Base-by-base conservation (phyloP, 108 stramenopile genomes). In the Nitzschia palea region DNA sequence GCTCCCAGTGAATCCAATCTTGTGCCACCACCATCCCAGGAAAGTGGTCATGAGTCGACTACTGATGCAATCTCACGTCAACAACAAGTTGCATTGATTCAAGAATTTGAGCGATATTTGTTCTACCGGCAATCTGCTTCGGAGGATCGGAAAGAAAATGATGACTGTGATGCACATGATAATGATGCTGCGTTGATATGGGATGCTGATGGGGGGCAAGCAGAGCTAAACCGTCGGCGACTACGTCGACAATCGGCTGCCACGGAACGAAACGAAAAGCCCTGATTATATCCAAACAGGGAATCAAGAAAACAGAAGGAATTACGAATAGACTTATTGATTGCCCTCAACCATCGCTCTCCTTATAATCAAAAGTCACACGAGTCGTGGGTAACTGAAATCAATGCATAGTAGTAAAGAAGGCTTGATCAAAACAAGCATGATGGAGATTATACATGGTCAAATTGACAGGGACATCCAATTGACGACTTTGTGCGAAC, bases 171-270 rank as follows among this genome's bases (percentile, higher is more conserved):
- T 6, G 37, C 10, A 12, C 12, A 44, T 0, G 73, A 74, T 30
- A 48, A 68, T 36, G 75, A 76, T 58, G 40, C 68, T 15, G 67
- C 62, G 17, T 44, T 76, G 22, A 12, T 76, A 2, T 76, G 75
- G 75, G 68, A 43, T 40, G 43, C 62, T 15, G 75, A 76, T 50
- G 68, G 68, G 1, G 75, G 75, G 27, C 28, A 50, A 31, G 43
- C 40, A 1, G 75, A 76, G 62, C 54, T 76, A 28, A 62, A 53
- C 8, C 52, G 55, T 29, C 61, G 75, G 10, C 34, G 75, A 40
- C 32, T 56, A 20, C 43, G 73, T 40, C 73, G 73, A 3, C 35
- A 66, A 58, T 52, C 25, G 3, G 55, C 51, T 12, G 71, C 71
- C 0, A 56, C 50, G 27, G 61, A 73, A 62, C 59, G 27, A 52